Evolutionary conservation across 371 early-diverging fungal genomes (phyloP).

Genomic region (Lichtheimia ramosa): DNA sequence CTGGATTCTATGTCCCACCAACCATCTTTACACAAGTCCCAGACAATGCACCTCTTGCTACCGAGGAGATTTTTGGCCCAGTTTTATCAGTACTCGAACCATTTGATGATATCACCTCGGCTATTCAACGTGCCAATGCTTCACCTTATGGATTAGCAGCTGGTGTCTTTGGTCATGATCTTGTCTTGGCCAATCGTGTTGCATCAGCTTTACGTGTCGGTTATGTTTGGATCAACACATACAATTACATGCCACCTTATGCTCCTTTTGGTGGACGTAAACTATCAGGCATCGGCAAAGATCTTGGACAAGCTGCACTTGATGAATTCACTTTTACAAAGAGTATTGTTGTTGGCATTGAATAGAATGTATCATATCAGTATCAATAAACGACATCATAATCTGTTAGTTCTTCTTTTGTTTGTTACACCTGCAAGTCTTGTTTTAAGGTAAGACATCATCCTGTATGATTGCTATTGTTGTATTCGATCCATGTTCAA

Average conservation of each 20-base stretch:
- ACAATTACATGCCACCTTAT: constrained; percentile 58
- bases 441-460: too few species aligned
- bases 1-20: constrained; percentile 71
- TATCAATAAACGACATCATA: too few species aligned
- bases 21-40: constrained; percentile 64
- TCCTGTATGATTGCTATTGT: too few species aligned
- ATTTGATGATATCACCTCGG: constrained; percentile 73
- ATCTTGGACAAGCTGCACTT: constrained; percentile 68
- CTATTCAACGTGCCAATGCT: constrained; percentile 66
- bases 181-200: constrained; percentile 60
- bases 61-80: constrained; percentile 90
- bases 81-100: constrained; percentile 70
- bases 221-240: constrained; percentile 50
- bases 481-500: too few species aligned
- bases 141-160: constrained; percentile 79
- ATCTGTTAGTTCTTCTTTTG: too few species aligned
- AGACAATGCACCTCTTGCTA: constrained; percentile 56
- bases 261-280: constrained; percentile 89
- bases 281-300: constrained; percentile 79
- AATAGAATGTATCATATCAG: not conserved
- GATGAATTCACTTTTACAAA: constrained; percentile 67
- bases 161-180: constrained; percentile 76
- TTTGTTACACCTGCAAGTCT: too few species aligned
- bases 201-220: constrained; percentile 43
- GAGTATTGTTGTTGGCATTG: constrained; percentile 43